These are phyloP conservation scores for Gastrolobium villosum DNA, from an alignment of 306 rosid genomes.

Conservation along the genomic window DNA sequence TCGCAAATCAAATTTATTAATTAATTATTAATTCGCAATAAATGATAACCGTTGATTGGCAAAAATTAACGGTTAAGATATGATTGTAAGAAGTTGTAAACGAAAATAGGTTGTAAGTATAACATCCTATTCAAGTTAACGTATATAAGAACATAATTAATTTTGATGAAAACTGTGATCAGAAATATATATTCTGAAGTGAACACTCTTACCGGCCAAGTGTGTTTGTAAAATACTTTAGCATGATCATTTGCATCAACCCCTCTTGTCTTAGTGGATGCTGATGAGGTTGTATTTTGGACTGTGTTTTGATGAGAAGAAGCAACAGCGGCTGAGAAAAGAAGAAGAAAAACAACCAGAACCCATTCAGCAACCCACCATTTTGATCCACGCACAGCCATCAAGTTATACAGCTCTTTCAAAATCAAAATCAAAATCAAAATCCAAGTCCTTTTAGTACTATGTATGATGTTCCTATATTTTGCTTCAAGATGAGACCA, in stretches of 20 bases:
- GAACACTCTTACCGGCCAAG: conserved; percentile 77
- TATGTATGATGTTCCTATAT: not conserved
- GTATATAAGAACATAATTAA: not conserved
- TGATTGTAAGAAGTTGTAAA: too few species aligned
- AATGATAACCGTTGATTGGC: too few species aligned
- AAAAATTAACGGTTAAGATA: too few species aligned
- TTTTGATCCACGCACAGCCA: conserved; percentile 43
- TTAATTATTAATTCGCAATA: too few species aligned
- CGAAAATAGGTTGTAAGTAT: too few species aligned
- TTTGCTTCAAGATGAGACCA: conserved; percentile 33
- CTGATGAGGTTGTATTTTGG: conserved; percentile 46
- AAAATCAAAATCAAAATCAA: not conserved
- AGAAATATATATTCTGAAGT: not conserved
- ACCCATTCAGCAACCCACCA: conserved; percentile 52
- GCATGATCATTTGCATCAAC: conserved; percentile 35
- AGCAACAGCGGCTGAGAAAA: conserved; percentile 55
- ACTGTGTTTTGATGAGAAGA: conserved; percentile 49
- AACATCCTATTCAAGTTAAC: too few species aligned
- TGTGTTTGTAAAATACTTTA: conserved; percentile 63
- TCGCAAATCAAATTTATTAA: too few species aligned
- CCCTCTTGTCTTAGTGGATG: conserved; percentile 34
- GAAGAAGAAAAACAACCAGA: conserved; percentile 51
- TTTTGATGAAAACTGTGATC: not conserved
- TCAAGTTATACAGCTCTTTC: not conserved
- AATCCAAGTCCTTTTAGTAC: conserved; percentile 1